Percentiles rank a stretch among this genome's conserved stretches.
Conservation (phyloP, 2,329 filamentous ascomycete species). For the Fusarium aywerte region DNA sequence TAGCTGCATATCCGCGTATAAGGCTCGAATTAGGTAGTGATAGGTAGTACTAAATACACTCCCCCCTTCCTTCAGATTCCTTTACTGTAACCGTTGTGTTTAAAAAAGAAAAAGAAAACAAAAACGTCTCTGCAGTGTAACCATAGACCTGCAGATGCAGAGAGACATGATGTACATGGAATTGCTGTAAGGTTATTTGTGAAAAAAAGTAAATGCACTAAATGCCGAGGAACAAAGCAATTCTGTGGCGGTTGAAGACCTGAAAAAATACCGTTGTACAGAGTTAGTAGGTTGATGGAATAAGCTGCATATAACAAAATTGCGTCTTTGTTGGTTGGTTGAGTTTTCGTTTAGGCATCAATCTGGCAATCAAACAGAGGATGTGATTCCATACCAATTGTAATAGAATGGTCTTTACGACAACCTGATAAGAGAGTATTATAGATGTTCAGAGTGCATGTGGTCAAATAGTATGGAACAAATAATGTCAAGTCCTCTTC, state of each 20-base stretch:
- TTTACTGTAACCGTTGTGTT: neutral
- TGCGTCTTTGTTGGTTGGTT: neutral
- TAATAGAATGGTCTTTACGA: neutral
- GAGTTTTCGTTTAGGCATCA: neutral
- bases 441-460: neutral
- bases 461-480: neutral
- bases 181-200: conserved; percentile 10
- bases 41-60: conserved; percentile 3
- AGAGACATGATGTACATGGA: conserved; percentile 24
- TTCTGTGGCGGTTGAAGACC: neutral
- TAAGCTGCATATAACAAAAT: neutral
- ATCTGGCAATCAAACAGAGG: neutral
- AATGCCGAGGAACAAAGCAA: conserved; percentile 8
- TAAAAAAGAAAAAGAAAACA: no score
- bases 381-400: neutral
- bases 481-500: neutral
- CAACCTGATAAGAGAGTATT: neutral
- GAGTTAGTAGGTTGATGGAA: neutral
- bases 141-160: conserved; percentile 21
- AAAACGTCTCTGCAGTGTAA: conserved; percentile 34
- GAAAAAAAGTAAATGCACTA: neutral
- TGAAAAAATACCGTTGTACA: neutral
- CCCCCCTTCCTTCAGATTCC: conserved; percentile 4
- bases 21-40: neutral
- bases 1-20: conserved; percentile 14